Conservation (phyloP, 768 basidiomycete species). For the Paxillus involutus region DNA sequence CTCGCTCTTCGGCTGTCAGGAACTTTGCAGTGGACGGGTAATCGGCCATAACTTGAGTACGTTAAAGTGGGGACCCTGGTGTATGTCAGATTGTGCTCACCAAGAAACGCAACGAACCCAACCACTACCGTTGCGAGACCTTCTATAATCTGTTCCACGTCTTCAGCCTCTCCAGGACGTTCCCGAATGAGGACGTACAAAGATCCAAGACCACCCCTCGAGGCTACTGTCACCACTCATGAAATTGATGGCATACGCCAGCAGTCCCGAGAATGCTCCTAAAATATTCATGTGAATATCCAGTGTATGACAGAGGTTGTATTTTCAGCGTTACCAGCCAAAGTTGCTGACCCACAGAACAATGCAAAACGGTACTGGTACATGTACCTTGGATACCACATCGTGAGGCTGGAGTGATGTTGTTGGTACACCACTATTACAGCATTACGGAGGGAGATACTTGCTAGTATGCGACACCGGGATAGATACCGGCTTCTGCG, state of each 20-base stretch:
- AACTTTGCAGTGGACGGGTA: slow-evolving; percentile 60
- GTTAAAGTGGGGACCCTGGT: background rate
- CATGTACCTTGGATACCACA: slow-evolving; percentile 64
- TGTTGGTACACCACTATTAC: background rate
- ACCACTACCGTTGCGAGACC: slow-evolving; percentile 59
- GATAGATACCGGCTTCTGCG: slow-evolving; percentile 68
- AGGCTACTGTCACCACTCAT: slow-evolving; percentile 47
- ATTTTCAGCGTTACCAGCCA: slow-evolving; percentile 39
- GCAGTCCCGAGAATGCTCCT: slow-evolving; percentile 51
- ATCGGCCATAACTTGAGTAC: slow-evolving; percentile 51
- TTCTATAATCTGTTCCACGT: slow-evolving; percentile 43
- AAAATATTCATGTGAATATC: background rate
- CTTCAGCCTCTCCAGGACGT: background rate
- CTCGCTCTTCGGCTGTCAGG: slow-evolving; percentile 60
- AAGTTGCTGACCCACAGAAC: slow-evolving; percentile 61
- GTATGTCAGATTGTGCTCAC: slow-evolving; percentile 27
- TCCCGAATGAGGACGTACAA: slow-evolving; percentile 34
- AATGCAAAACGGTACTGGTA: slow-evolving; percentile 56
- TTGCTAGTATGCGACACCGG: slow-evolving; percentile 69
- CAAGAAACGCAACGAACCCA: slow-evolving; percentile 49
- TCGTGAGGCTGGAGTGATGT: slow-evolving; percentile 42
- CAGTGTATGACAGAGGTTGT: background rate
- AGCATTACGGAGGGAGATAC: slow-evolving; percentile 8
- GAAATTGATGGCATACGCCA: slow-evolving; percentile 53
- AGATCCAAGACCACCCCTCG: slow-evolving; percentile 65